Conservation (phyloP, 1,284 basidiomycete genomes). For the Erythrobasidium hasegawianum region DNA sequence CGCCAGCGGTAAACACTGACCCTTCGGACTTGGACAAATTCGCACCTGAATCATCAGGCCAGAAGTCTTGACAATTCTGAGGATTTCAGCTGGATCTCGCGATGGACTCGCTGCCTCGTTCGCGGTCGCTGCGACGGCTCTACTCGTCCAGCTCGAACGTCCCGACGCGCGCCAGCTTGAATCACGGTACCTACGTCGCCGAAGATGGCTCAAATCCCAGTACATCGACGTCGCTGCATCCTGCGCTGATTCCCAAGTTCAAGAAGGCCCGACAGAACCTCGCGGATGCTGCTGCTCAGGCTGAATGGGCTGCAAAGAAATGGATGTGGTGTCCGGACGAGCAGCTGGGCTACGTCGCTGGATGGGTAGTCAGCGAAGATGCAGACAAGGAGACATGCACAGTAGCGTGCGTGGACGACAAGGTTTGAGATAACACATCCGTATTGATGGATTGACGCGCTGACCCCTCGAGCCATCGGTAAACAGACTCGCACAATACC, state of each 20-base stretch:
- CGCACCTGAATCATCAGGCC: too few relatives aligned
- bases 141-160: constrained; percentile 13
- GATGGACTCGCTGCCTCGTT: constrained; percentile 31
- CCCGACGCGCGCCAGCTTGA: not conserved
- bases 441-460: not conserved
- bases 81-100: too few relatives aligned
- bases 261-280: constrained; percentile 39
- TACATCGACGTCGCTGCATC: constrained; percentile 1
- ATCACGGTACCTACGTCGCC: not conserved
- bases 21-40: too few relatives aligned
- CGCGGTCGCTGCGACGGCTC: constrained; percentile 31
- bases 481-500: constrained; percentile 63
- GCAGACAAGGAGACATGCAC: constrained; percentile 55
- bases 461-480: not conserved
- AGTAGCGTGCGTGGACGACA: constrained; percentile 75
- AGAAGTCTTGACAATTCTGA: too few relatives aligned
- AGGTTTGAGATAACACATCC: constrained; percentile 54
- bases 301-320: constrained; percentile 45
- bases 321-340: constrained; percentile 87
- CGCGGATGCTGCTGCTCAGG: constrained; percentile 46
- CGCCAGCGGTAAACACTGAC: too few relatives aligned
- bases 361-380: constrained; percentile 81
- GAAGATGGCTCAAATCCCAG: not conserved
- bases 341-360: constrained; percentile 81
- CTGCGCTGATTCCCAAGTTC: constrained; percentile 14